Conservation (phyloP, 192 early-diverging fungal genomes). For the Rhizophagus sp. region DNA sequence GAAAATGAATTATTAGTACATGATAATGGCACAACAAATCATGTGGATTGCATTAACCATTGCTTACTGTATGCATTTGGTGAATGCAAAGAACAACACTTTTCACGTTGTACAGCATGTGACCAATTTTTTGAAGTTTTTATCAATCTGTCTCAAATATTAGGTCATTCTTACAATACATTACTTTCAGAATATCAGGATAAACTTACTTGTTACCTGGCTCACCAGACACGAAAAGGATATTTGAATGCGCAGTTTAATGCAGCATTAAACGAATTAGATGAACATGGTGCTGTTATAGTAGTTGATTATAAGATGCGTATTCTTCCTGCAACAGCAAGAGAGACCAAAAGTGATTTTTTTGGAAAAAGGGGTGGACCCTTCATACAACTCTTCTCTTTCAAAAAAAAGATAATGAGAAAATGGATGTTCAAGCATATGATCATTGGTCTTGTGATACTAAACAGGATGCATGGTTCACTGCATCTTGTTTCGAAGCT, state of each 20-base stretch:
- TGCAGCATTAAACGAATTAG: not conserved
- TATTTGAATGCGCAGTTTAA: not conserved
- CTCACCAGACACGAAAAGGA: not conserved
- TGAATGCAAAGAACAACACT: not conserved
- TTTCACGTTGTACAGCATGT: not conserved
- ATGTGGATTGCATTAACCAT: not conserved
- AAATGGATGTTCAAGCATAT: too few relatives aligned
- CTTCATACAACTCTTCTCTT: too few relatives aligned
- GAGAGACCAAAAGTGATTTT: not conserved
- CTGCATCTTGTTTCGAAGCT: too few relatives aligned
- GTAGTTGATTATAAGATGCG: too few relatives aligned
- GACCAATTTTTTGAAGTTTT: not conserved
- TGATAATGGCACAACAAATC: not conserved
- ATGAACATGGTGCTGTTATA: not conserved
- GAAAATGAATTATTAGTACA: not conserved
- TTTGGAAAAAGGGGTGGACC: not conserved
- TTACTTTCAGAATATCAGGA: not conserved
- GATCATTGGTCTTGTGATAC: too few relatives aligned
- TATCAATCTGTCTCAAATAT: not conserved
- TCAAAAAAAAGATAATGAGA: too few relatives aligned
- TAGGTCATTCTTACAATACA: not conserved
- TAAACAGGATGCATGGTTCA: too few relatives aligned
- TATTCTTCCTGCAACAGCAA: too few relatives aligned
- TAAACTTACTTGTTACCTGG: not conserved
- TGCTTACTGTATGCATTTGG: not conserved